Base-by-base conservation (phyloP, 1,284 basidiomycete genomes). In the Entoloma clypeatum region DNA sequence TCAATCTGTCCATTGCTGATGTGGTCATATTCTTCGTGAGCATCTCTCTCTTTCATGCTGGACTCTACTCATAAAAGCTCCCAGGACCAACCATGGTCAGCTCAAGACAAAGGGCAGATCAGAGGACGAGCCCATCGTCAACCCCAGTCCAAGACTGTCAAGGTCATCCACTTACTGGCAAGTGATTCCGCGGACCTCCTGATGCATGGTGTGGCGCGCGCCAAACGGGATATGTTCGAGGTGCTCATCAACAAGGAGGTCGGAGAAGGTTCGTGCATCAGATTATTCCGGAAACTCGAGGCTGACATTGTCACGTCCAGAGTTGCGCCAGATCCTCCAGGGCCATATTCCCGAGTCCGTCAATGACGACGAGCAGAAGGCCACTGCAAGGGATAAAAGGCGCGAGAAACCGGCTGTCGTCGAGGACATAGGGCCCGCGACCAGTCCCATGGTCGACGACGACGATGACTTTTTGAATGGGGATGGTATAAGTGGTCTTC, bases 81-180 rank as follows among this genome's bases (percentile, higher is more conserved):
- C 17, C 24, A 63, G 61, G 59, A 59, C 17, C 56, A 61, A 26
- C 53, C 53, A 4, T 64, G 61, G 61, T 53, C 51, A n/a, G 41
- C 56, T 2, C 61, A 62, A 26, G 56, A 60, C 17, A 53, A 53
- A 19, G 23, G 33, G 1, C 63, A 65, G 26, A 62, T 61, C 7
- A 27, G 43, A 0, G 61, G 61, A 7, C 51, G 57, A 1, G 54
- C 51, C 7, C 50, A 61, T 44, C 52, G 56, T 1, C 62, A 63
- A 39, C 57, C 53, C 0, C 62, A 65, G 39, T 44, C 35, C 4
- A 47, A 51, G 9, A 35, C 4, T 1, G 61, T 64, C 2, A 49
- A 41, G 2, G 50, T 39, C 1, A 52, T 50, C 21, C 49, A 63
- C 24, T 40, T 62, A 0, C 48, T 64, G 0, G 58, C 58, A 0